Percentiles rank a stretch among this genome's conserved stretches.
Evolutionary conservation across 2,329 filamentous ascomycete species (phyloP).

Genomic region (Ilyonectria robusta): DNA sequence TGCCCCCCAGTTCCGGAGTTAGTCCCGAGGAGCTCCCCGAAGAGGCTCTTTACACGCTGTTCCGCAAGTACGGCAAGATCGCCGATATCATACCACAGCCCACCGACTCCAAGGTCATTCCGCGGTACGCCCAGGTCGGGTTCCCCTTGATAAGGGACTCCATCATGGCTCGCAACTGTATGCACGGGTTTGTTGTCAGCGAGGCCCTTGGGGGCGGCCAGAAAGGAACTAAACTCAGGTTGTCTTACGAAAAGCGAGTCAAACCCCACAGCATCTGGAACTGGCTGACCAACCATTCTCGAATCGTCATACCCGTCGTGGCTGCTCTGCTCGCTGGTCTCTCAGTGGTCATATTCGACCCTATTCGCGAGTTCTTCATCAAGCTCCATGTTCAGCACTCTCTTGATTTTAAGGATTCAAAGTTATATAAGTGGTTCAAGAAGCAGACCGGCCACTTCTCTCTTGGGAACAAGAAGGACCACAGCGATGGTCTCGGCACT

Average conservation of each 20-base stretch:
- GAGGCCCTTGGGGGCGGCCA: constrained; percentile 82
- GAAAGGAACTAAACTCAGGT: constrained; percentile 80
- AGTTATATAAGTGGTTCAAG: constrained; percentile 85
- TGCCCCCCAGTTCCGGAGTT: constrained; percentile 78
- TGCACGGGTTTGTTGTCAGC: constrained; percentile 84
- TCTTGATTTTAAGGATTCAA: constrained; percentile 81
- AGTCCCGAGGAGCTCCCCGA: constrained; percentile 85
- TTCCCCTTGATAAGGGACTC: constrained; percentile 82
- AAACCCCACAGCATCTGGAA: constrained; percentile 87
- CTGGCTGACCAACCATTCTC: constrained; percentile 88
- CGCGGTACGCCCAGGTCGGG: constrained; percentile 84
- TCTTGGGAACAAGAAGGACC: constrained; percentile 68
- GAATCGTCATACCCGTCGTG: constrained; percentile 87
- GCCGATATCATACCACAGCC: constrained; percentile 87
- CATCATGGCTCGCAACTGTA: constrained; percentile 91
- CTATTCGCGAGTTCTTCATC: constrained; percentile 93
- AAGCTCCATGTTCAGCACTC: constrained; percentile 86
- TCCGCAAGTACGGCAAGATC: constrained; percentile 92
- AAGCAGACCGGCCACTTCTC: constrained; percentile 73
- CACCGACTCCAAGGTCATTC: constrained; percentile 86
- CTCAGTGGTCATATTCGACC: constrained; percentile 92
- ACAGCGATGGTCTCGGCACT: constrained; percentile 80
- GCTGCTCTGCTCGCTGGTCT: constrained; percentile 86
- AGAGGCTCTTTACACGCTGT: constrained; percentile 88
- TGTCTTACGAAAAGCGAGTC: constrained; percentile 86